These are phyloP conservation scores for Spathaspora boniae DNA, from an alignment of 805 yeast species.

Conservation along the genomic window DNA sequence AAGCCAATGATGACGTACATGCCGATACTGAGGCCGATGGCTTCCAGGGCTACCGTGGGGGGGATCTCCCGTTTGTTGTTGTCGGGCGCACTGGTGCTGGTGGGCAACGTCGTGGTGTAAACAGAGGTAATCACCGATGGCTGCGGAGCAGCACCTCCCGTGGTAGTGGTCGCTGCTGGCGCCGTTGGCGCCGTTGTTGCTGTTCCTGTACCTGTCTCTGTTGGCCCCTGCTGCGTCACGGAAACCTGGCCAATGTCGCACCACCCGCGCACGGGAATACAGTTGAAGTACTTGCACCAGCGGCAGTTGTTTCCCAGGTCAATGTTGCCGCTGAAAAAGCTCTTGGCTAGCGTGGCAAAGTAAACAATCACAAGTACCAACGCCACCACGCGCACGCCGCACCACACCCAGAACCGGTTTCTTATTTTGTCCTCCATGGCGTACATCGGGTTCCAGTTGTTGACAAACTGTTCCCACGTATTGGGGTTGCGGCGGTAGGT, in stretches of 20 bases:
- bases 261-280: slow-evolving; percentile 71
- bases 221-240: too few relatives aligned
- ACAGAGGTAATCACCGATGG: too few relatives aligned
- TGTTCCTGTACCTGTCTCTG: too few relatives aligned
- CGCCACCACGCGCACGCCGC: slow-evolving; percentile 41
- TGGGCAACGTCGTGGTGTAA: too few relatives aligned
- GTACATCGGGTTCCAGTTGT: slow-evolving; percentile 39
- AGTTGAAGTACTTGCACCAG: slow-evolving; percentile 74
- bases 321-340: slow-evolving; percentile 38
- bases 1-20: slow-evolving; percentile 3
- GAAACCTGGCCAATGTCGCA: slow-evolving; percentile 49
- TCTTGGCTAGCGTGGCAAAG: slow-evolving; percentile 46
- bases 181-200: background rate
- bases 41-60: slow-evolving; percentile 13
- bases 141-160: too few relatives aligned
- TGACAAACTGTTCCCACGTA: slow-evolving; percentile 28
- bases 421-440: slow-evolving; percentile 32
- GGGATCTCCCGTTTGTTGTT: slow-evolving; percentile 5
- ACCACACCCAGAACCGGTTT: slow-evolving; percentile 49
- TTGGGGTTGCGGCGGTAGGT: slow-evolving; percentile 28
- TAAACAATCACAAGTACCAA: slow-evolving; percentile 46
- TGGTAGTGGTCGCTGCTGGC: slow-evolving; percentile 1
- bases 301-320: slow-evolving; percentile 51
- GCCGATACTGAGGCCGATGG: slow-evolving; percentile 1
- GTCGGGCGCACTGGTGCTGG: slow-evolving; percentile 2